These are phyloP conservation scores for Borovskyia barvae DNA, from an alignment of 208 protist genomes.

Conservation along the genomic window DNA sequence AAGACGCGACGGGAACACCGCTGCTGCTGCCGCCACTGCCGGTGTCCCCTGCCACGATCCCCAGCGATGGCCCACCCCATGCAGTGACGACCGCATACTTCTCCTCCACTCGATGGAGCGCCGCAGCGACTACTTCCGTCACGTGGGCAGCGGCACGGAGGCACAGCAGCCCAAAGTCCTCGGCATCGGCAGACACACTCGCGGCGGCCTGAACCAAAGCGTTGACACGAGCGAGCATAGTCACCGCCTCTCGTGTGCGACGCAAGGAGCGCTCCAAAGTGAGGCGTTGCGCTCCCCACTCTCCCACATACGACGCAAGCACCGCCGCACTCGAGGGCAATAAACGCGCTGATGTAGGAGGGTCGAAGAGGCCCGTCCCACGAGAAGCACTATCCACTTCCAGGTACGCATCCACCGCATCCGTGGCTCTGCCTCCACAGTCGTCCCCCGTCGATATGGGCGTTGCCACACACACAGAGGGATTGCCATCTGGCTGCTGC, in stretches of 20 bases:
- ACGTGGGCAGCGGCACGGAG: conserved; percentile 8
- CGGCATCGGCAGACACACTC: background rate
- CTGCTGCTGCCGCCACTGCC: background rate
- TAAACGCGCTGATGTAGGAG: background rate
- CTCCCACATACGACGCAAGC: conserved; percentile 12
- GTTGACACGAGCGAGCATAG: conserved; percentile 5
- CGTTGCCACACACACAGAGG: conserved; percentile 16
- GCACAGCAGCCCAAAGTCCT: conserved; percentile 9
- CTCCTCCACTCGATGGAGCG: conserved; percentile 23
- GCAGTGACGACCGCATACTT: conserved; percentile 22
- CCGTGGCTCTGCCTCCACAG: conserved; percentile 13
- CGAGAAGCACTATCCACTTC: background rate
- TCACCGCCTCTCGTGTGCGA: conserved; percentile 21
- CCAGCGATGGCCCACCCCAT: conserved; percentile 17
- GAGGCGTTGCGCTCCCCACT: conserved; percentile 17
- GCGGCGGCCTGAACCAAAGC: conserved; percentile 6
- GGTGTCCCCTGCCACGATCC: background rate
- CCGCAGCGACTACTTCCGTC: conserved; percentile 1
- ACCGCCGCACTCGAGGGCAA: conserved; percentile 13
- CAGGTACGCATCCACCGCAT: conserved; percentile 19
- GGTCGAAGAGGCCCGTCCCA: background rate
- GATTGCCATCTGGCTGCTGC: background rate
- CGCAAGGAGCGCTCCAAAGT: conserved; percentile 24
- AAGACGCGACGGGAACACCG: background rate
- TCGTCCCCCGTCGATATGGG: conserved; percentile 15